A percentile compares a stretch with the other conserved stretches of the same genome.
phyloP scores from a whole-genome alignment of 1,284 basidiomycete species.

The Pseudozyma thailandica region DNA sequence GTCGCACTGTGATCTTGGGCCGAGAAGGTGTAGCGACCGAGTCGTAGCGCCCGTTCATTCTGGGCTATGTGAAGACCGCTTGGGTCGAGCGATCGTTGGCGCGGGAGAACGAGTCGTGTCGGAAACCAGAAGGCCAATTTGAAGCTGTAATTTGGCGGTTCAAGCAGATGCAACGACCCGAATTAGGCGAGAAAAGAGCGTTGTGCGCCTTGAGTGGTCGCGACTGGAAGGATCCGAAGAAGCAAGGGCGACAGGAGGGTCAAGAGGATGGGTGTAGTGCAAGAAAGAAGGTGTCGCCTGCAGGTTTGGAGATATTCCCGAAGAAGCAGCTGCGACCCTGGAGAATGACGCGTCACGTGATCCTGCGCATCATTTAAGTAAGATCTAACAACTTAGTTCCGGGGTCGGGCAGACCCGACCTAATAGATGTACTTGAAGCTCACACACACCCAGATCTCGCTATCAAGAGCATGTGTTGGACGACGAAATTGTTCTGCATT shows the following conservation, averaged over 20 bases:
- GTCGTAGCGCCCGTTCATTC: slow-evolving; percentile 46
- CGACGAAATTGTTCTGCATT: not conserved
- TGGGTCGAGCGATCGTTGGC: not conserved
- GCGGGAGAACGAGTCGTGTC: not conserved
- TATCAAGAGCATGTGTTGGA: not conserved
- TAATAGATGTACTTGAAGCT: too few species aligned
- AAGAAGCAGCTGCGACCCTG: slow-evolving; percentile 23
- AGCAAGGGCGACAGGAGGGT: slow-evolving; percentile 1
- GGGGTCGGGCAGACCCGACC: too few species aligned
- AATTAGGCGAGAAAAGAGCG: not conserved
- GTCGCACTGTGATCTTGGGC: slow-evolving; percentile 56
- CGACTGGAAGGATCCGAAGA: not conserved
- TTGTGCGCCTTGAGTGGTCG: too few species aligned
- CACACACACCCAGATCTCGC: too few species aligned
- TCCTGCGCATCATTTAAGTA: not conserved
- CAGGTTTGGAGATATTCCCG: slow-evolving; percentile 20
- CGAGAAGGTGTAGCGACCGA: slow-evolving; percentile 20
- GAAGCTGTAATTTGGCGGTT: not conserved
- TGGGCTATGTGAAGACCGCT: not conserved
- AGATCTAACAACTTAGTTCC: too few species aligned
- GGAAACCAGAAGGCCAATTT: not conserved
- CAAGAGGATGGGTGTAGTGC: not conserved
- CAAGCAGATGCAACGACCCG: not conserved
- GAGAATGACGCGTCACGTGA: slow-evolving; percentile 20
- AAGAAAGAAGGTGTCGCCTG: slow-evolving; percentile 11